These are phyloP conservation scores for Alternaria postmessia DNA, from an alignment of 2,329 filamentous ascomycete species.

Conservation along the genomic window DNA sequence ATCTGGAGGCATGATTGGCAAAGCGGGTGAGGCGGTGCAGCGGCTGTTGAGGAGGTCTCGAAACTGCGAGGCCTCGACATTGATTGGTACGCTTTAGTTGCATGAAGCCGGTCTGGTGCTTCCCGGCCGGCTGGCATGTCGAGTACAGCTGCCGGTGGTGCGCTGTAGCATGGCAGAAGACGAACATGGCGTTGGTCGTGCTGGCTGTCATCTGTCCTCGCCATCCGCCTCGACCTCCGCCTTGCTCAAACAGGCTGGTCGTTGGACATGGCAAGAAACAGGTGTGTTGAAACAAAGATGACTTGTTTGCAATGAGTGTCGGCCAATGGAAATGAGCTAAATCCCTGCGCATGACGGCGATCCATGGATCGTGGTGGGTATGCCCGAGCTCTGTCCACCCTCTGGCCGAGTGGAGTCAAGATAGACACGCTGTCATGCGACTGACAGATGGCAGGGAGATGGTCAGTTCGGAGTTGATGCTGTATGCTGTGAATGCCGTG, in stretches of 20 bases:
- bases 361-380: constrained; percentile 25
- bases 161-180: constrained; percentile 1
- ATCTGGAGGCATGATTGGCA: constrained; percentile 21
- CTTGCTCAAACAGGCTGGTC: constrained; percentile 14
- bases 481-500: neutral
- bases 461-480: neutral
- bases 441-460: constrained; percentile 14
- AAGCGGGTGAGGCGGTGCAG: constrained; percentile 40
- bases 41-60: constrained; percentile 35
- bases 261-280: constrained; percentile 33
- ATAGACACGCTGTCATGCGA: constrained; percentile 25
- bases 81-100: constrained; percentile 27
- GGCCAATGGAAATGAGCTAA: constrained; percentile 21
- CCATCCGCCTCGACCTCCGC: constrained; percentile 2
- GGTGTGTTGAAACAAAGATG: constrained; percentile 37
- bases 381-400: constrained; percentile 14
- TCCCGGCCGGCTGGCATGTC: neutral
- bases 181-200: constrained; percentile 2
- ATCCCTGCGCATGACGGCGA: constrained; percentile 34
- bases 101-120: neutral
- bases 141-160: neutral
- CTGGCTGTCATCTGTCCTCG: constrained; percentile 27
- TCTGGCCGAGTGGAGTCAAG: constrained; percentile 20
- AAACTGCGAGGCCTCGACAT: constrained; percentile 18
- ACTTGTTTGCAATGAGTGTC: constrained; percentile 27